Conservation (phyloP, 495 filamentous ascomycete genomes). For the Pyrenula aspistea region DNA sequence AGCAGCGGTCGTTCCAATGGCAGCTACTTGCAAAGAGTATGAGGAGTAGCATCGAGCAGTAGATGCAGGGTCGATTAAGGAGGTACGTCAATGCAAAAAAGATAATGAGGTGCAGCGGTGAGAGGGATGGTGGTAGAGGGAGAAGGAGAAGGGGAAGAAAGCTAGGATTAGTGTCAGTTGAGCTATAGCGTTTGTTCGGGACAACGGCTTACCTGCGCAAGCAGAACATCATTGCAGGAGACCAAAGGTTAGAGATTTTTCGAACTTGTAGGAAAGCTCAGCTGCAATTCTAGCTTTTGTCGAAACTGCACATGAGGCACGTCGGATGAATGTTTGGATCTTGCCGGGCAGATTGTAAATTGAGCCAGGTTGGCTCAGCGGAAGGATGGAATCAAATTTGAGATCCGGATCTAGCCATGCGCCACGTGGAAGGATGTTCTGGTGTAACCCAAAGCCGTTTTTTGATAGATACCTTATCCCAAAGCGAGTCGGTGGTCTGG, state of each 20-base stretch:
- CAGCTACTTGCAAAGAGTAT: conserved; percentile 83
- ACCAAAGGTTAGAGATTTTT: no score
- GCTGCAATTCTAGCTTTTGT: no score
- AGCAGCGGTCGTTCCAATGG: conserved; percentile 83
- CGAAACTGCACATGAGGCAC: no score
- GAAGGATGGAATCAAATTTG: not conserved
- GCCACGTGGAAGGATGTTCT: not conserved
- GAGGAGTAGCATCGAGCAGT: conserved; percentile 80
- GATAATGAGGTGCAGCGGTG: conserved; percentile 75
- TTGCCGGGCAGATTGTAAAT: no score
- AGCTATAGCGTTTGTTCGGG: not conserved
- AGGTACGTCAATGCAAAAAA: conserved; percentile 86
- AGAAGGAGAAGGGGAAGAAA: conserved; percentile 26
- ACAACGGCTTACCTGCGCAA: conserved; percentile 52
- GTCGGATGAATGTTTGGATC: no score
- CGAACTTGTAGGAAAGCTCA: no score
- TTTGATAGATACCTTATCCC: not conserved
- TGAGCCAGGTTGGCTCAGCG: not conserved
- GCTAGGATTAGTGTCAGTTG: conserved; percentile 9
- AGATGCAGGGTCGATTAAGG: conserved; percentile 78
- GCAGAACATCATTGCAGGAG: conserved; percentile 54
- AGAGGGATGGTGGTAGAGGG: conserved; percentile 55
- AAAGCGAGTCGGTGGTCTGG: not conserved
- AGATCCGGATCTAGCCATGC: not conserved
- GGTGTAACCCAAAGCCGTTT: not conserved